A percentile compares a stretch with the other conserved stretches of the same genome.
Conservation (phyloP, 2,329 filamentous ascomycete species). For the Talaromyces marneffei region DNA sequence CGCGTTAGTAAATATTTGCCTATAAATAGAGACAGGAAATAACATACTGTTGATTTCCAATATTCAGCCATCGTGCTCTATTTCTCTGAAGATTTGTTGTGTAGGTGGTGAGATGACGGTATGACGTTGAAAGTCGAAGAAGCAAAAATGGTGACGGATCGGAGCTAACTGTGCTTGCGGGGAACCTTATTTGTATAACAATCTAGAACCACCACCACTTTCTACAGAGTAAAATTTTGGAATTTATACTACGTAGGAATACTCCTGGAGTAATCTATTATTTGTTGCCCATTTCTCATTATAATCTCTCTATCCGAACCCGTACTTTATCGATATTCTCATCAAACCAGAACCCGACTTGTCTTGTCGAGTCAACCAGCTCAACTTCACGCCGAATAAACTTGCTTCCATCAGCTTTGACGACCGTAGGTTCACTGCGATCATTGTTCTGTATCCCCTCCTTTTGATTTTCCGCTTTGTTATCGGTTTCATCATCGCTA, state of each 20-base stretch:
- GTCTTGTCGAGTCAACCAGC: constrained; percentile 70
- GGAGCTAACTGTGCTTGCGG: constrained; percentile 4
- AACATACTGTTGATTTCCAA: constrained; percentile 81
- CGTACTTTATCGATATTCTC: constrained; percentile 61
- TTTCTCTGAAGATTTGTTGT: background rate
- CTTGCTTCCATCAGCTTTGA: constrained; percentile 41
- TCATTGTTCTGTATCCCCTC: background rate
- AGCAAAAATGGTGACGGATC: background rate
- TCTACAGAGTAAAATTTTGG: no score
- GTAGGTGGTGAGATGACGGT: background rate
- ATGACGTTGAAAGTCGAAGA: constrained; percentile 4
- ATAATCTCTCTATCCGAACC: constrained; percentile 59
- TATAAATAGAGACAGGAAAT: background rate
- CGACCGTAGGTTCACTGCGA: constrained; percentile 14
- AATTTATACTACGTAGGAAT: no score
- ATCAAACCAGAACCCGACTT: constrained; percentile 71
- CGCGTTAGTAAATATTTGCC: constrained; percentile 19
- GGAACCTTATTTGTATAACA: constrained; percentile 4
- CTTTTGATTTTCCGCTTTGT: constrained; percentile 41
- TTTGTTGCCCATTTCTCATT: background rate
- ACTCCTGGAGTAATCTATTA: no score
- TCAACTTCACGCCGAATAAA: constrained; percentile 76
- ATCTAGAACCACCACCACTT: background rate
- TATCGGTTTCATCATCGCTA: constrained; percentile 25
- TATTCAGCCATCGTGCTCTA: constrained; percentile 76